Conservation (phyloP, 176 grass and related monocot genomes). For the Otatea glauca region DNA sequence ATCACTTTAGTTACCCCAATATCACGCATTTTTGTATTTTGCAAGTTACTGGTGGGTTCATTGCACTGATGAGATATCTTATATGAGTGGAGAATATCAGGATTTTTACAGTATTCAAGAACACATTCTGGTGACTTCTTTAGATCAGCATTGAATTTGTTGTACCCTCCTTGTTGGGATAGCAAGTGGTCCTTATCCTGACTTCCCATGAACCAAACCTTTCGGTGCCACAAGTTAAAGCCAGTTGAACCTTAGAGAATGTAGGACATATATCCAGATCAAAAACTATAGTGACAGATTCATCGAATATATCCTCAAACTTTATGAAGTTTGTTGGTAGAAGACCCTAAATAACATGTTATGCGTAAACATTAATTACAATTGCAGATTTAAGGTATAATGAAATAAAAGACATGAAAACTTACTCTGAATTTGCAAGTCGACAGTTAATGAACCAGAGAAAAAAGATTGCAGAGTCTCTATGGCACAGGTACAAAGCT, state of each 20-base stretch:
- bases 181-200: too few relatives aligned
- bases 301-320: constrained; percentile 29
- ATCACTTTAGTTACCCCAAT: too few relatives aligned
- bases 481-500: constrained; percentile 48
- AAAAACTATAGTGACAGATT: constrained; percentile 18
- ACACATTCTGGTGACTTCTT: too few relatives aligned
- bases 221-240: constrained; percentile 11
- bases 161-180: too few relatives aligned
- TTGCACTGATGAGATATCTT: too few relatives aligned
- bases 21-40: too few relatives aligned
- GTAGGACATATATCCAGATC: not conserved
- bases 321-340: constrained; percentile 14
- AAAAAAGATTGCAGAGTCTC: constrained; percentile 43
- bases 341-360: constrained; percentile 29
- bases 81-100: too few relatives aligned
- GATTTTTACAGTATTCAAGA: too few relatives aligned
- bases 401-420: constrained; percentile 9
- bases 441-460: constrained; percentile 23
- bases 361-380: not conserved
- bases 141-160: too few relatives aligned
- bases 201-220: too few relatives aligned
- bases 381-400: not conserved
- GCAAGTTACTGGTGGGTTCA: too few relatives aligned
- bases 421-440: constrained; percentile 36
- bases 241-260: constrained; percentile 4